Percentiles rank a stretch among this genome's conserved stretches.
Conservation (phyloP, 2,329 filamentous ascomycete genomes). For the Eurotiales sp. region DNA sequence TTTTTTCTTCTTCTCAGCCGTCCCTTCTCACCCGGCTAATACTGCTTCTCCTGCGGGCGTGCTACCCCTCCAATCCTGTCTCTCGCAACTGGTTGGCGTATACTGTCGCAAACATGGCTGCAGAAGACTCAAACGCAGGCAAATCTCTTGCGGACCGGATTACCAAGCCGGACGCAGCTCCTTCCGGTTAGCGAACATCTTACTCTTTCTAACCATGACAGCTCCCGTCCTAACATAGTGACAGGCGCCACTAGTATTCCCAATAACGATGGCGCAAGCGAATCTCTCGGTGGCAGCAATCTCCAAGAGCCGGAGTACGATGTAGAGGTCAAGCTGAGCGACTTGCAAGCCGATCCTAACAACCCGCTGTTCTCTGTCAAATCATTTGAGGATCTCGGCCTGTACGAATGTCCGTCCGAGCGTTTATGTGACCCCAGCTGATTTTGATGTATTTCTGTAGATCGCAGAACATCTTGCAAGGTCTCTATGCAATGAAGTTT, state of each 20-base stretch:
- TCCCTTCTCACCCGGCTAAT: not conserved
- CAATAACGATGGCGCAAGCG: conserved; percentile 37
- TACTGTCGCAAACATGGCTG: conserved; percentile 32
- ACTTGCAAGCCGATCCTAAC: conserved; percentile 79
- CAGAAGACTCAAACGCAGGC: conserved; percentile 31
- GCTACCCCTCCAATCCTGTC: conserved; percentile 13
- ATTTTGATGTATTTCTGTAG: conserved; percentile 31
- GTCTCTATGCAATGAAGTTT: conserved; percentile 78
- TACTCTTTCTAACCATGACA: conserved; percentile 30
- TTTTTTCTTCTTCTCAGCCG: not conserved
- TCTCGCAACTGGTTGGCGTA: not conserved
- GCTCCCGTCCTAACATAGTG: conserved; percentile 14
- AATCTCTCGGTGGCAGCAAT: conserved; percentile 44
- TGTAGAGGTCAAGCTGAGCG: conserved; percentile 88
- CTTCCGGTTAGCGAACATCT: conserved; percentile 33
- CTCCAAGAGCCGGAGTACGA: conserved; percentile 73
- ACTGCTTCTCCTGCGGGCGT: not conserved
- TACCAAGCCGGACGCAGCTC: conserved; percentile 36
- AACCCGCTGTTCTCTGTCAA: conserved; percentile 84
- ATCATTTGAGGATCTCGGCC: conserved; percentile 77
- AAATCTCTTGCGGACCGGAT: conserved; percentile 49
- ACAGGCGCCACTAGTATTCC: conserved; percentile 7
- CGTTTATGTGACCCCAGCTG: not conserved
- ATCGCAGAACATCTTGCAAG: conserved; percentile 65
- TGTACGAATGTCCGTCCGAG: conserved; percentile 57